phyloP scores from a whole-genome alignment of 179 eudicot genomes.

The Beta corolliflora region DNA sequence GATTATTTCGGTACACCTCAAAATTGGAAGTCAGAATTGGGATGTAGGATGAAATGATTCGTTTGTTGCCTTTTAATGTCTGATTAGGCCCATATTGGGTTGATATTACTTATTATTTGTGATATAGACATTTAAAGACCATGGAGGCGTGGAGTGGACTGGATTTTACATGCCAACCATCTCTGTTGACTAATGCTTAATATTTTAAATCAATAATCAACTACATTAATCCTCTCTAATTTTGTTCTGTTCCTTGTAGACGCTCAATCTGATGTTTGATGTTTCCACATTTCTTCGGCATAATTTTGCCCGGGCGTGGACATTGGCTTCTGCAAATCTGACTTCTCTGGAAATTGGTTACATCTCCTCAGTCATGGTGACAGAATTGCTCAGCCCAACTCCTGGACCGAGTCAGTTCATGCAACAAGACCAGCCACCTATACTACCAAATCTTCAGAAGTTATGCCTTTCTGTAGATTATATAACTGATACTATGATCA shows the following conservation, averaged over 20 bases:
- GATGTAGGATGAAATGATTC: not conserved
- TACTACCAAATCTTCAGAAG: constrained; percentile 64
- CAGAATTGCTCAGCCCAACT: constrained; percentile 71
- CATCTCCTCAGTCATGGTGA: constrained; percentile 73
- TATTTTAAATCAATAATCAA: not conserved
- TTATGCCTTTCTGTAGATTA: constrained; percentile 90
- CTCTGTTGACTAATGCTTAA: no score
- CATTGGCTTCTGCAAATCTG: constrained; percentile 65
- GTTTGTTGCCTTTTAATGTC: no score
- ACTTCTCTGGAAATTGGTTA: constrained; percentile 85
- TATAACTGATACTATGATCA: constrained; percentile 84
- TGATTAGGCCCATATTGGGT: not conserved
- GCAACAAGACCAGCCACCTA: constrained; percentile 39
- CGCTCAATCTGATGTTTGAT: constrained; percentile 81
- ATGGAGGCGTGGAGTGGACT: not conserved
- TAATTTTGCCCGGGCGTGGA: constrained; percentile 82
- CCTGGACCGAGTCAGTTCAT: constrained; percentile 46
- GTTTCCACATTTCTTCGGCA: constrained; percentile 74
- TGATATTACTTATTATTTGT: not conserved
- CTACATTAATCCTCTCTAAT: constrained; percentile 13
- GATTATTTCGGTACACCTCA: no score
- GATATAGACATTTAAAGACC: not conserved
- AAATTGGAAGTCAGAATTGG: no score
- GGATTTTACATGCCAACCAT: not conserved
- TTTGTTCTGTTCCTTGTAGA: constrained; percentile 45